phyloP scores from a whole-genome alignment of 2,329 filamentous ascomycete genomes.

The Peltaster fructicola region DNA sequence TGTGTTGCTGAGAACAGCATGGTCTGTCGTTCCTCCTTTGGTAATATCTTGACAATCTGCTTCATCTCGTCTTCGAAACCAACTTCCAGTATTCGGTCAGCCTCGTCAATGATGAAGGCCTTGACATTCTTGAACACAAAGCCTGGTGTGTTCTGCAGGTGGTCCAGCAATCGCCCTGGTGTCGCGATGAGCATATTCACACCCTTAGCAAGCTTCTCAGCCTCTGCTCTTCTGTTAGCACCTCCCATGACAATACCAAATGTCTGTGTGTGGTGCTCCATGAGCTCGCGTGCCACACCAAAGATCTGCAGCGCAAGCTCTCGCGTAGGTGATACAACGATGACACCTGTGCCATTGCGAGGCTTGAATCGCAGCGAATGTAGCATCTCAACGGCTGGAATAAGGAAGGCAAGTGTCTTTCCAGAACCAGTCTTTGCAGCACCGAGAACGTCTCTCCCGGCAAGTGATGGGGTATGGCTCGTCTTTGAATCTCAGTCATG shows the following conservation, averaged over 20 bases:
- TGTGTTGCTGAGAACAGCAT: conserved; percentile 99
- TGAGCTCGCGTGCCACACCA: conserved; percentile 79
- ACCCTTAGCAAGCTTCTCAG: conserved; percentile 83
- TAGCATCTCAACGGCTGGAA: conserved; percentile 88
- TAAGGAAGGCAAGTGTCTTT: conserved; percentile 88
- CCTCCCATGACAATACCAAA: conserved; percentile 94
- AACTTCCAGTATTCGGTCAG: conserved; percentile 88
- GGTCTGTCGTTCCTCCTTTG: conserved; percentile 73
- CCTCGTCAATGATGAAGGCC: conserved; percentile 87
- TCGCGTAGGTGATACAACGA: conserved; percentile 82
- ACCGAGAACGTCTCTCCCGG: conserved; percentile 81
- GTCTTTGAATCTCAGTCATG: conserved; percentile 89
- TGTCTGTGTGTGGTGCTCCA: conserved; percentile 85
- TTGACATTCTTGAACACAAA: conserved; percentile 89
- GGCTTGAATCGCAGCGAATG: conserved; percentile 84
- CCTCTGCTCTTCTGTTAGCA: conserved; percentile 77
- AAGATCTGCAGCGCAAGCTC: conserved; percentile 94
- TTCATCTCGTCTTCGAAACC: conserved; percentile 98
- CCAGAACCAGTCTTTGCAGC: conserved; percentile 92
- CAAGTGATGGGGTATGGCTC: conserved; percentile 77
- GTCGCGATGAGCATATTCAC: conserved; percentile 92
- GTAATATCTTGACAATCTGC: conserved; percentile 86
- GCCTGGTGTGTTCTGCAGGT: conserved; percentile 76
- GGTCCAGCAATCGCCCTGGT: conserved; percentile 79
- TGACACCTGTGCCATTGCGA: conserved; percentile 76